Percentiles rank a stretch among this genome's conserved stretches.
phyloP scores from a whole-genome alignment of 495 filamentous ascomycete species.

The Rhypophila decipiens region DNA sequence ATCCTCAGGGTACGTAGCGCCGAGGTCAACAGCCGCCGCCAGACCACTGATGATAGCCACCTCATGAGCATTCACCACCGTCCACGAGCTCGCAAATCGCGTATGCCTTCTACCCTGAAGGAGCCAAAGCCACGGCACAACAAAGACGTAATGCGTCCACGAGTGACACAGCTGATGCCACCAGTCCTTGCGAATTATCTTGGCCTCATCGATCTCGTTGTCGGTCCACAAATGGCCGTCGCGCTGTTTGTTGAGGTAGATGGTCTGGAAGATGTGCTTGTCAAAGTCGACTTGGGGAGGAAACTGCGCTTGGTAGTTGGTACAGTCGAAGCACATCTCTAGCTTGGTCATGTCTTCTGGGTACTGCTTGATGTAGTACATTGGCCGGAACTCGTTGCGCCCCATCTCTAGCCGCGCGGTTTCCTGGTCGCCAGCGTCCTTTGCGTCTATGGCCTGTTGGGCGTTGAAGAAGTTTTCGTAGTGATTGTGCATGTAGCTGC shows the following conservation, averaged over 20 bases:
- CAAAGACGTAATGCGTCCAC: slow-evolving; percentile 73
- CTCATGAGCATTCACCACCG: slow-evolving; percentile 81
- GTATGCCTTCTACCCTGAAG: slow-evolving; percentile 67
- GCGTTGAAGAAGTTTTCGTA: slow-evolving; percentile 65
- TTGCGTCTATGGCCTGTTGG: slow-evolving; percentile 20
- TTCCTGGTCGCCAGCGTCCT: slow-evolving; percentile 23
- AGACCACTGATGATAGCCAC: slow-evolving; percentile 72
- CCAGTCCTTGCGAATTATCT: slow-evolving; percentile 69
- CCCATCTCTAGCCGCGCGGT: too few species aligned
- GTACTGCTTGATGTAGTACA: slow-evolving; percentile 78
- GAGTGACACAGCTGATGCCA: slow-evolving; percentile 83
- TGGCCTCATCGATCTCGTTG: slow-evolving; percentile 59
- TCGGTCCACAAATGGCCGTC: slow-evolving; percentile 63
- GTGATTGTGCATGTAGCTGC: slow-evolving; percentile 65
- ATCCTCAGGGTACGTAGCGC: slow-evolving; percentile 61
- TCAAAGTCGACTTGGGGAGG: slow-evolving; percentile 35
- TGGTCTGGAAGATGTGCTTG: slow-evolving; percentile 77
- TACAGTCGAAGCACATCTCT: slow-evolving; percentile 84
- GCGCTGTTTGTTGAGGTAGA: slow-evolving; percentile 65
- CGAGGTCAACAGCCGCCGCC: slow-evolving; percentile 70
- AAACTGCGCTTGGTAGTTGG: slow-evolving; percentile 81
- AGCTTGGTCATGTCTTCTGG: slow-evolving; percentile 57
- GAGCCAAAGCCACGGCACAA: slow-evolving; percentile 75
- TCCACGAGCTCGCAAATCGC: slow-evolving; percentile 68
- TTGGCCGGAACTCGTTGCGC: slow-evolving; percentile 55